Percentiles rank a stretch among this genome's conserved stretches.
Conservation (phyloP, 805 yeast species). For the Saccharomyces eubayanus region DNA sequence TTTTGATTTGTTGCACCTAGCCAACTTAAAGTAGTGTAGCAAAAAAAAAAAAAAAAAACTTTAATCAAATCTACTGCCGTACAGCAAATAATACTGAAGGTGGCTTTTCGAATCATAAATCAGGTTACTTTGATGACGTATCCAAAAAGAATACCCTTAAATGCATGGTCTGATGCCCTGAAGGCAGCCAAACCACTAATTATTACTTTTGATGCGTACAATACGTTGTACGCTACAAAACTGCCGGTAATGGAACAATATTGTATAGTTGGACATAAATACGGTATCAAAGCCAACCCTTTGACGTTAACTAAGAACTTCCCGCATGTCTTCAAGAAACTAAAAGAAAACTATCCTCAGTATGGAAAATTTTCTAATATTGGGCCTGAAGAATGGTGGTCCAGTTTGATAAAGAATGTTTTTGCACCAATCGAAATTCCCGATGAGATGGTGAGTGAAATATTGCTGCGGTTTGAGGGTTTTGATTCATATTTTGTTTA, state of each 20-base stretch:
- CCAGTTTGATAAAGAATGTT: constrained; percentile 36
- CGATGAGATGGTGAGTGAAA: constrained; percentile 35
- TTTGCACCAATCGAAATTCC: constrained; percentile 34
- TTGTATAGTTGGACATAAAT: constrained; percentile 37
- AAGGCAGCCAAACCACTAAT: constrained; percentile 33
- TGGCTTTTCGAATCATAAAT: not conserved
- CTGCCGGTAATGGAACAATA: constrained; percentile 49
- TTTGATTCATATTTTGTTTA: constrained; percentile 44
- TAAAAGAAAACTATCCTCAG: constrained; percentile 43
- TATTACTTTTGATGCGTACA: constrained; percentile 61
- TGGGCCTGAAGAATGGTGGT: constrained; percentile 50
- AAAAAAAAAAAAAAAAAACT: not conserved
- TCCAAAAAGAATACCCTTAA: constrained; percentile 11
- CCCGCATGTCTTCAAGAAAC: constrained; percentile 29
- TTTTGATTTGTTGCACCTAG: not conserved
- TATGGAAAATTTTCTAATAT: constrained; percentile 44
- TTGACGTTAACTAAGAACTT: constrained; percentile 21
- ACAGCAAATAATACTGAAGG: not conserved
- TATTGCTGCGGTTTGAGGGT: constrained; percentile 43
- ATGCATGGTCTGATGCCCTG: constrained; percentile 6
- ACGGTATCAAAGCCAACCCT: constrained; percentile 34
- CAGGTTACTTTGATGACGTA: constrained; percentile 5
- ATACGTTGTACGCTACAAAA: constrained; percentile 53
- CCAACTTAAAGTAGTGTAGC: not conserved
- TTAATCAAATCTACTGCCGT: not conserved